A percentile compares a stretch with the other conserved stretches of the same genome.
These are phyloP conservation scores for Thermothelomyces thermophilus DNA, from an alignment of 2,329 filamentous ascomycete species.

Conservation along the genomic window DNA sequence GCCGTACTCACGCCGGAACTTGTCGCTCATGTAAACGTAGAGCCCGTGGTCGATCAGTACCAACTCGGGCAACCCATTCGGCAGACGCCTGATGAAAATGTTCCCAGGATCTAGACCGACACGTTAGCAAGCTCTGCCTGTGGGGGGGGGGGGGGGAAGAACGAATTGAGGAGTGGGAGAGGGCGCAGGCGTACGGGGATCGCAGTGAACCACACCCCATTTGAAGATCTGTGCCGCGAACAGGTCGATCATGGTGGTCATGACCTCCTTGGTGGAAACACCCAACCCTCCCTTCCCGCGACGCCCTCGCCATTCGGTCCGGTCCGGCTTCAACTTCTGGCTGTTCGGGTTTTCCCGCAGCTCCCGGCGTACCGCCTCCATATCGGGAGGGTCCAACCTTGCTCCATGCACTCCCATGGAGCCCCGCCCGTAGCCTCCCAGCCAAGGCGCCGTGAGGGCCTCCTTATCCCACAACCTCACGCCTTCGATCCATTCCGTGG, in stretches of 20 bases:
- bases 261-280: slow-evolving; percentile 74
- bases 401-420: slow-evolving; percentile 70
- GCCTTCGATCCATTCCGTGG: slow-evolving; percentile 96
- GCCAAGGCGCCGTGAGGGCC: slow-evolving; percentile 68
- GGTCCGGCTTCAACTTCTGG: slow-evolving; percentile 69
- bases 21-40: slow-evolving; percentile 82
- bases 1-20: slow-evolving; percentile 80
- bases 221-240: slow-evolving; percentile 98
- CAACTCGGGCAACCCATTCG: slow-evolving; percentile 76
- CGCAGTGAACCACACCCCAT: slow-evolving; percentile 92
- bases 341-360: slow-evolving; percentile 46
- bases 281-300: slow-evolving; percentile 75
- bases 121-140: background rate
- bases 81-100: slow-evolving; percentile 84
- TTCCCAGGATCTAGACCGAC: slow-evolving; percentile 65
- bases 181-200: slow-evolving; percentile 52
- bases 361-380: slow-evolving; percentile 39
- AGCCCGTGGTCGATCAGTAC: slow-evolving; percentile 96
- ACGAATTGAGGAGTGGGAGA: background rate
- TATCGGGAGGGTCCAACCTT: slow-evolving; percentile 48
- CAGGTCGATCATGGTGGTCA: slow-evolving; percentile 93
- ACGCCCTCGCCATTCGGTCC: slow-evolving; percentile 68
- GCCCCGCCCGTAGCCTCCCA: slow-evolving; percentile 66
- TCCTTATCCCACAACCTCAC: slow-evolving; percentile 89
- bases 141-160: background rate